Base-by-base conservation (phyloP, 768 basidiomycete genomes). In the Psilocybe cubensis region DNA sequence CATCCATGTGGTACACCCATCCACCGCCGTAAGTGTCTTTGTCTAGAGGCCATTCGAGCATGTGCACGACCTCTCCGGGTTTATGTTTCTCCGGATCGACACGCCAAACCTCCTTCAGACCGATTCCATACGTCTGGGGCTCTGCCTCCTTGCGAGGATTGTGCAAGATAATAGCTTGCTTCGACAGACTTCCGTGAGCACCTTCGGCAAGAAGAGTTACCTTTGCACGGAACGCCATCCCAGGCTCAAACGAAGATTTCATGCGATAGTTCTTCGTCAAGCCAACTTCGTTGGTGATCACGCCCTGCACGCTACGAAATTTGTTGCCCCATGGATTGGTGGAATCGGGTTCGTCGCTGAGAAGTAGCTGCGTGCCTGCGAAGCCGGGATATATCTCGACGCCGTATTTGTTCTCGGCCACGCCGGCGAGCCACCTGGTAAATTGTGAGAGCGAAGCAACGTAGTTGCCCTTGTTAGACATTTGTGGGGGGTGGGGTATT, bases 311-410 rank as follows among this genome's bases (percentile, higher is more conserved):
- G 53, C 72, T 82, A 54, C 68, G 75, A 61, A 74, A 88, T 68
- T 64, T 53, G 27, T 68, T 64, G 0, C 76, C 76, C 76, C 74
- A 77, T 0, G 74, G 65, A 61, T 80, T 78, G 2, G 53, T 18
- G 5, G 78, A 67, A 52, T 80, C 76, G 8, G 65, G 48, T 57
- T 86, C 83, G 3, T 85, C 79, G 44, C 83, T 80, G 60, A 90
- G 87, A 0, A 98, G 81, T 12, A 97, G 71, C 29, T 86, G 83
- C 0, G 96, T 89, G n/a, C 91, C 97, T 0, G 94, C 94, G 65
- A 98, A 98, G 4, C 97, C 96, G 2, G 97, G 91, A 69, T 98
- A 99, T 23, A 99, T 87, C 71, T 99, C 97, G 25, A 97, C 93
- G 23, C 95, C 96, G 45, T 79, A 79, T 50, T 80, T 78, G 42